Percentiles rank a stretch among this genome's conserved stretches.
These are phyloP conservation scores for Entomortierella lignicola DNA, from an alignment of 192 early-diverging fungal species.

Conservation along the genomic window DNA sequence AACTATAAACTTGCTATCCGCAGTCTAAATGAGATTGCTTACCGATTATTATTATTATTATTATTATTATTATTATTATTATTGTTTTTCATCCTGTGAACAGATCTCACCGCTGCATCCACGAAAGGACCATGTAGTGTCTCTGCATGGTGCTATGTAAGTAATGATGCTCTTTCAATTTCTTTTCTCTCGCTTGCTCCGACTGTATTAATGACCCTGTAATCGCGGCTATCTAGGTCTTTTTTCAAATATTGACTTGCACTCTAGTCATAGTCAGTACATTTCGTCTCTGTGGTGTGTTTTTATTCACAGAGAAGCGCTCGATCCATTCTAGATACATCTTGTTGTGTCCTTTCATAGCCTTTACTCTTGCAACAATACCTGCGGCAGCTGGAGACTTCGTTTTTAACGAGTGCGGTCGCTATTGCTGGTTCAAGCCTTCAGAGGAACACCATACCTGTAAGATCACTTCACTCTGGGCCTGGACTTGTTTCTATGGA, in stretches of 20 bases:
- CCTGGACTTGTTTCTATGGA: slow-evolving; percentile 37
- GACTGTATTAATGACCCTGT: neutral
- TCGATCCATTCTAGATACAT: slow-evolving; percentile 35
- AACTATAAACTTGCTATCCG: neutral
- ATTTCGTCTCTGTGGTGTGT: slow-evolving; percentile 47
- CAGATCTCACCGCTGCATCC: slow-evolving; percentile 12
- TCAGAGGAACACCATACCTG: slow-evolving; percentile 7
- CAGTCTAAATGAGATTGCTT: no score
- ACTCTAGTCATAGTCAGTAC: slow-evolving; percentile 36
- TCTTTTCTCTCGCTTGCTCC: no score
- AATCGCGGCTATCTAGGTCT: slow-evolving; percentile 13
- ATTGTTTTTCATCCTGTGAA: neutral
- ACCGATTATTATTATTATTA: no score
- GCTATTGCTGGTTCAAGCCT: slow-evolving; percentile 46
- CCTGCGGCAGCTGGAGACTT: slow-evolving; percentile 28
- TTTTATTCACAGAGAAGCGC: slow-evolving; percentile 25
- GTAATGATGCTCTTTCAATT: no score
- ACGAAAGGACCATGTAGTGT: slow-evolving; percentile 3
- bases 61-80: no score
- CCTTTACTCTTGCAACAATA: slow-evolving; percentile 28
- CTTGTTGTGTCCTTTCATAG: slow-evolving; percentile 20
- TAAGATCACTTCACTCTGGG: slow-evolving; percentile 27
- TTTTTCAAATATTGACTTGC: slow-evolving; percentile 44
- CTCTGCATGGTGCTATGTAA: slow-evolving; percentile 53
- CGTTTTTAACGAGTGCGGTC: slow-evolving; percentile 32